Evolutionary conservation across 345 rosid species (phyloP).

Genomic region (Excoecaria agallocha): DNA sequence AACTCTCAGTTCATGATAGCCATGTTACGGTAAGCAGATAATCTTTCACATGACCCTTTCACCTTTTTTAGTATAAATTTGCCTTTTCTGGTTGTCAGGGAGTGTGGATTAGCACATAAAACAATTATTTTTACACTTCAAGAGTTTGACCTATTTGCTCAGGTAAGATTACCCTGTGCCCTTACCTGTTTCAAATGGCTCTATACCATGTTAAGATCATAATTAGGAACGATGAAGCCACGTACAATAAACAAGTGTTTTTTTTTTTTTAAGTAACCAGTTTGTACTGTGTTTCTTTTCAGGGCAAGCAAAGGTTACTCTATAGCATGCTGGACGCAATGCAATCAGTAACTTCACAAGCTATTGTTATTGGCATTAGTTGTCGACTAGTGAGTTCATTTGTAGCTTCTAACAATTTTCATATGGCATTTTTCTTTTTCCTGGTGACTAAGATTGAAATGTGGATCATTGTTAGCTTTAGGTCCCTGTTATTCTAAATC

Average conservation of each 20-base stretch:
- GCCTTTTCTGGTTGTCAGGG: conserved; percentile 51
- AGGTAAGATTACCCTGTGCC: conserved; percentile 46
- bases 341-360: conserved; percentile 90
- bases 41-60: conserved; percentile 1
- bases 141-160: conserved; percentile 92
- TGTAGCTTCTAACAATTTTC: background rate
- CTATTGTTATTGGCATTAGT: conserved; percentile 79
- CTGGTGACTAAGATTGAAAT: background rate
- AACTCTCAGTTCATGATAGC: conserved; percentile 83
- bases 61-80: conserved; percentile 4
- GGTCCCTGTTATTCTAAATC: background rate
- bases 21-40: conserved; percentile 62
- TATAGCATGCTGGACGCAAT: conserved; percentile 92
- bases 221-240: background rate
- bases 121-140: conserved; percentile 80
- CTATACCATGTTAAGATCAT: background rate
- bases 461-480: background rate
- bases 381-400: conserved; percentile 60
- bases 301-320: conserved; percentile 88
- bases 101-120: conserved; percentile 94
- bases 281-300: conserved; percentile 23
- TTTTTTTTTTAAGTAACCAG: background rate
- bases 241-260: background rate
- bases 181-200: conserved; percentile 8
- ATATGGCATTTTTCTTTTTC: background rate